Evolutionary conservation across 305 asterid species (phyloP).

Genomic region (Rubia peregrina): DNA sequence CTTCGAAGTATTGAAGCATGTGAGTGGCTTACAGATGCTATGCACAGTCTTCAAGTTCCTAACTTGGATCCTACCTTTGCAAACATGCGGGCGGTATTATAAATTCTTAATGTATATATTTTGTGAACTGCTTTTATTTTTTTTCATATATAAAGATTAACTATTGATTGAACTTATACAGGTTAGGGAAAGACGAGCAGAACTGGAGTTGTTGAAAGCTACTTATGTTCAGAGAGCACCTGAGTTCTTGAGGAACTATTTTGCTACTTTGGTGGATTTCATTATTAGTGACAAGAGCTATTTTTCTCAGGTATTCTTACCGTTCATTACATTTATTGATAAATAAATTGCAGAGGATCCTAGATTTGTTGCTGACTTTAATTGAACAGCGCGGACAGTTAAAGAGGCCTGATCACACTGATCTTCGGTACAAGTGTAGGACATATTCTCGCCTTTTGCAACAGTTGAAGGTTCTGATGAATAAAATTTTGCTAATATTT

Average conservation of each 20-base stretch:
- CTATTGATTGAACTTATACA: conserved; percentile 27
- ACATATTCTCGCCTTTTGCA: conserved; percentile 99
- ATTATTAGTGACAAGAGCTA: conserved; percentile 97
- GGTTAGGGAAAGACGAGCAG: conserved; percentile 94
- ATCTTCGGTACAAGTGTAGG: conserved; percentile 94
- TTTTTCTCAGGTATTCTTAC: conserved; percentile 77
- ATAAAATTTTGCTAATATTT: conserved; percentile 9
- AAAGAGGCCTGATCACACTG: conserved; percentile 99
- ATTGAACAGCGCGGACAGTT: conserved; percentile 88
- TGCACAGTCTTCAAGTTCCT: conserved; percentile 71
- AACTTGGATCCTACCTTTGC: conserved; percentile 66
- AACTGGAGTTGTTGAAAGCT: conserved; percentile 75
- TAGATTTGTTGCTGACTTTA: conserved; percentile 26
- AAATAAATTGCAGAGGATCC: conserved; percentile 8
- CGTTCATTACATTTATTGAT: conserved; percentile 18
- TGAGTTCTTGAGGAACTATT: conserved; percentile 85
- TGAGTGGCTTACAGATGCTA: conserved; percentile 82
- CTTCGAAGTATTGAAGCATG: conserved; percentile 92
- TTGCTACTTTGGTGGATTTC: conserved; percentile 97
- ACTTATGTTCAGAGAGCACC: conserved; percentile 92
- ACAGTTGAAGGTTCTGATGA: conserved; percentile 69
- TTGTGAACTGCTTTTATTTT: neutral
- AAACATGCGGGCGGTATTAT: conserved; percentile 72
- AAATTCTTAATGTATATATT: conserved; percentile 11
- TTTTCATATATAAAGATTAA: neutral